Percentiles rank a stretch among this genome's conserved stretches.
Conservation (phyloP, 169 alveolate genomes). For the Theileria orientalis region DNA sequence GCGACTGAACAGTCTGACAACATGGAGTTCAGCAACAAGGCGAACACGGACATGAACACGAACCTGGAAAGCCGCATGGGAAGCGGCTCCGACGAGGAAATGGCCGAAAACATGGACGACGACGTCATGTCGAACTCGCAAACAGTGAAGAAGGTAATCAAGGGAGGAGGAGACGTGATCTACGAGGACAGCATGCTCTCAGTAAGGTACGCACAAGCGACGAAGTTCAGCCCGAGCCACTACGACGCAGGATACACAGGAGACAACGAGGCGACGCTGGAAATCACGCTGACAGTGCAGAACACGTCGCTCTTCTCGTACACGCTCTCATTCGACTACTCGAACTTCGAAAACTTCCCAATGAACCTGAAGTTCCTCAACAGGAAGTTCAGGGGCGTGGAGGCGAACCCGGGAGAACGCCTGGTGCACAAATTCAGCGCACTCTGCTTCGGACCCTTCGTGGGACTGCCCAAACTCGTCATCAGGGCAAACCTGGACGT, state of each 20-base stretch:
- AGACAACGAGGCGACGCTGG: too few relatives aligned
- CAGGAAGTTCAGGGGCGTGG: background rate
- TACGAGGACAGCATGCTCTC: background rate
- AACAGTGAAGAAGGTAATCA: background rate
- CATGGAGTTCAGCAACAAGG: too few relatives aligned
- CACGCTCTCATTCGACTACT: constrained; percentile 3
- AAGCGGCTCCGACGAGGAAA: too few relatives aligned
- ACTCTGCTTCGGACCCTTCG: constrained; percentile 42
- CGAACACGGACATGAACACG: too few relatives aligned
- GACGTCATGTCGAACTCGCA: background rate
- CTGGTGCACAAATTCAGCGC: constrained; percentile 32
- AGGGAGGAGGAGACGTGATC: background rate
- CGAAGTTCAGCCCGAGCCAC: background rate
- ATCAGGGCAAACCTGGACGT: background rate
- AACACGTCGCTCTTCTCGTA: background rate
- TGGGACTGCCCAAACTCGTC: constrained; percentile 45
- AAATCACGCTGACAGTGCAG: background rate
- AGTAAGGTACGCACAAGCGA: background rate
- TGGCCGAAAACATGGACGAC: too few relatives aligned
- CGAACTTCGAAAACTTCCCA: constrained; percentile 57
- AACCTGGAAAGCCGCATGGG: too few relatives aligned
- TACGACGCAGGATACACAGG: too few relatives aligned
- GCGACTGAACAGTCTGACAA: too few relatives aligned
- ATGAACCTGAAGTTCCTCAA: constrained; percentile 20
- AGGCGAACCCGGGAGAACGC: background rate